Conservation (phyloP, 2,329 filamentous ascomycete genomes). For the Neurospora sp. region DNA sequence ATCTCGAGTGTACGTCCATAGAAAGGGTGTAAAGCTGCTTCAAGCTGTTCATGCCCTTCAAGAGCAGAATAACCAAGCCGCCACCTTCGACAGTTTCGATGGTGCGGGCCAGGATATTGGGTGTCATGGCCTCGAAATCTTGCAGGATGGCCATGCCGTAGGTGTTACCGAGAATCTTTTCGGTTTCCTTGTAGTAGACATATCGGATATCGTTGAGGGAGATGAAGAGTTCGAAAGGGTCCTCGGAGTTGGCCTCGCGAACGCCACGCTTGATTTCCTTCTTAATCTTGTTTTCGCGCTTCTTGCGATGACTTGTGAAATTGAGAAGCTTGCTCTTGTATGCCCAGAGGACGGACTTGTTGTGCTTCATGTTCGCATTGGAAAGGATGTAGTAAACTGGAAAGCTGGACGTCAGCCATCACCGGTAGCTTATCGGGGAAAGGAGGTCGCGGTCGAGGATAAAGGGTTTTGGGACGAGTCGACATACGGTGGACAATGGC, state of each 20-base stretch:
- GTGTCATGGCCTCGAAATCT: slow-evolving; percentile 95
- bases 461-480: background rate
- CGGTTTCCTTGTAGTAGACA: slow-evolving; percentile 99
- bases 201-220: slow-evolving; percentile 96
- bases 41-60: slow-evolving; percentile 95
- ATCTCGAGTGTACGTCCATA: slow-evolving; percentile 96
- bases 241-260: slow-evolving; percentile 82
- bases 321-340: slow-evolving; percentile 97
- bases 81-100: slow-evolving; percentile 98
- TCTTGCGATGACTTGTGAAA: slow-evolving; percentile 86
- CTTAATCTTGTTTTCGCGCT: slow-evolving; percentile 96
- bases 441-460: background rate
- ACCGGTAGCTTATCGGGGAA: slow-evolving; percentile 25
- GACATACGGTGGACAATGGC: slow-evolving; percentile 67
- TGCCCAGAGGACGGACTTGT: slow-evolving; percentile 94
- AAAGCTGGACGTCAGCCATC: background rate
- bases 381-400: slow-evolving; percentile 77
- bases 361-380: slow-evolving; percentile 80
- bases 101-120: slow-evolving; percentile 88
- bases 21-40: slow-evolving; percentile 94
- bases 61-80: slow-evolving; percentile 75
- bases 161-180: slow-evolving; percentile 96
- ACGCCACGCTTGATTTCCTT: slow-evolving; percentile 94
- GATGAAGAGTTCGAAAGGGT: slow-evolving; percentile 95
- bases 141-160: slow-evolving; percentile 98